A percentile compares a stretch with the other conserved stretches of the same genome.
Conservation (phyloP, 164 flowering plant species). For the Tinospora cordifolia region DNA sequence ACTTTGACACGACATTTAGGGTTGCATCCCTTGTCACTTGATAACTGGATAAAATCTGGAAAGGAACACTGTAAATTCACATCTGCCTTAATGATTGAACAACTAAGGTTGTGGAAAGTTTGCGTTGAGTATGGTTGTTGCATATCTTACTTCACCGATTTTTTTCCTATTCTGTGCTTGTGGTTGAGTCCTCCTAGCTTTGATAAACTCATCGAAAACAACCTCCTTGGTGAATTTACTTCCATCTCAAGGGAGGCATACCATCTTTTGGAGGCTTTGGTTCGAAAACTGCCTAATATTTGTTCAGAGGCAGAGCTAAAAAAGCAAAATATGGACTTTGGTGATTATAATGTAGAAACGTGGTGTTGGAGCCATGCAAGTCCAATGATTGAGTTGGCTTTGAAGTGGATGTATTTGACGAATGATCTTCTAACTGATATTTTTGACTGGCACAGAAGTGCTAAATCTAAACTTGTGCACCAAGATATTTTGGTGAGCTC, state of each 20-base stretch:
- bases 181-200: constrained; percentile 73
- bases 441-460: constrained; percentile 18
- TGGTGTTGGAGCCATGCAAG: constrained; percentile 76
- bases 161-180: constrained; percentile 63
- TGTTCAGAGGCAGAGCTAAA: constrained; percentile 24
- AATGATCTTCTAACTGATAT: constrained; percentile 27
- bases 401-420: constrained; percentile 52
- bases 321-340: constrained; percentile 12
- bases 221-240: constrained; percentile 55
- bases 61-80: constrained; percentile 49
- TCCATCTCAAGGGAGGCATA: constrained; percentile 58
- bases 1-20: constrained; percentile 56
- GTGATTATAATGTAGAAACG: constrained; percentile 28
- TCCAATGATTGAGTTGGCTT: constrained; percentile 69
- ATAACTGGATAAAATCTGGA: constrained; percentile 62
- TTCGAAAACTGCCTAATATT: constrained; percentile 56
- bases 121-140: constrained; percentile 65
- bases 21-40: constrained; percentile 39
- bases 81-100: constrained; percentile 74
- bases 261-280: constrained; percentile 67
- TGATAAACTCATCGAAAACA: constrained; percentile 45
- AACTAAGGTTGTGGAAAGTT: constrained; percentile 77
- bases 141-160: constrained; percentile 49
- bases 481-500: constrained; percentile 28
- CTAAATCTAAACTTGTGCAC: constrained; percentile 2